Evolutionary conservation across 768 basidiomycete genomes (phyloP).

Genomic region (Kwoniella shandongensis): DNA sequence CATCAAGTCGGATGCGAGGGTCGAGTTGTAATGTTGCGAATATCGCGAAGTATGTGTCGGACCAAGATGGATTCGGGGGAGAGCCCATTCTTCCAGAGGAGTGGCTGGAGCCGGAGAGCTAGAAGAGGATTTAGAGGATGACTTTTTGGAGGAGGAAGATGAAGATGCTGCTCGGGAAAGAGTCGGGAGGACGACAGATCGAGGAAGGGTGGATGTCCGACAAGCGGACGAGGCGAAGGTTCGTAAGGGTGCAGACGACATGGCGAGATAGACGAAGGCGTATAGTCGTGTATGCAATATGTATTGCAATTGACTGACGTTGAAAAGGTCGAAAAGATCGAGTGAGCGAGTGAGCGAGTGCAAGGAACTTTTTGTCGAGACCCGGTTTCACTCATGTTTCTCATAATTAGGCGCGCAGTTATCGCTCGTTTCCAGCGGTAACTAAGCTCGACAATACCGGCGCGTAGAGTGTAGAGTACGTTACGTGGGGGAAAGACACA

Average conservation of each 20-base stretch:
- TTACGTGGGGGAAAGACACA: no score
- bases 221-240: slow-evolving; percentile 12
- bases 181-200: background rate
- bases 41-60: slow-evolving; percentile 62
- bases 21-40: slow-evolving; percentile 76
- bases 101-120: slow-evolving; percentile 6
- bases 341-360: no score
- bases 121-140: background rate
- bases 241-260: slow-evolving; percentile 12
- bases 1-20: slow-evolving; percentile 82
- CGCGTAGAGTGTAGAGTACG: no score
- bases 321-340: background rate
- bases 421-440: no score
- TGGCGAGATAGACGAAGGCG: background rate
- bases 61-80: slow-evolving; percentile 49
- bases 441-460: no score
- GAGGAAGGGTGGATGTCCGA: background rate
- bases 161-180: slow-evolving; percentile 13
- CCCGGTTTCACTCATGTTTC: no score
- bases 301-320: background rate
- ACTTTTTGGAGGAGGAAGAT: slow-evolving; percentile 11
- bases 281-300: background rate
- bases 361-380: no score
- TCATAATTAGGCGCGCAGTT: no score
- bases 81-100: slow-evolving; percentile 15